Evolutionary conservation across 306 rosid species (phyloP).

Genomic region (Gastrolobium villosum): DNA sequence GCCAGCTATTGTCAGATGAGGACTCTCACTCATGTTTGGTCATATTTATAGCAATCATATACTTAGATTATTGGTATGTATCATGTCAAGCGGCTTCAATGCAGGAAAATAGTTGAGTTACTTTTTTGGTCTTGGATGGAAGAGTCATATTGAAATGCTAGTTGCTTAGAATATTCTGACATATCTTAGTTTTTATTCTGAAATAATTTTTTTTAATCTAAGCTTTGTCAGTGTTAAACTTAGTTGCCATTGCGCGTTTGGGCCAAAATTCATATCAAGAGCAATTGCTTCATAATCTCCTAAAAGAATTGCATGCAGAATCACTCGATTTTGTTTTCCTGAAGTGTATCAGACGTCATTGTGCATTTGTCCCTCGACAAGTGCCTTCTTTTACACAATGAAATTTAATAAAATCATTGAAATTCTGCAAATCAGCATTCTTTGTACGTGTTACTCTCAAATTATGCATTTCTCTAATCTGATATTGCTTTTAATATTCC

Average conservation of each 20-base stretch:
- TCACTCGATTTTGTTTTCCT: background rate
- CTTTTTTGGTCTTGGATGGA: background rate
- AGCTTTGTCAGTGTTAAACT: conserved; percentile 9
- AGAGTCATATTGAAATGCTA: conserved; percentile 5
- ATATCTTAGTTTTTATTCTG: conserved; percentile 10
- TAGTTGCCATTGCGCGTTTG: conserved; percentile 16
- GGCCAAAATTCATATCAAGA: conserved; percentile 14
- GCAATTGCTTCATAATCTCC: background rate
- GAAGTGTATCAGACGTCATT: background rate
- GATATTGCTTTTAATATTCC: background rate
- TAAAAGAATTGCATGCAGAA: background rate
- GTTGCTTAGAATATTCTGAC: conserved; percentile 5
- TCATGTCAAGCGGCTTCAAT: conserved; percentile 37
- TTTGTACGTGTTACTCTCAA: background rate
- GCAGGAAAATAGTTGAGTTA: background rate
- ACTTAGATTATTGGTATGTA: conserved; percentile 30
- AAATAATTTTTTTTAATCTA: background rate
- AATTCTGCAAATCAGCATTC: background rate
- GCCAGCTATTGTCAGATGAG: conserved; percentile 3
- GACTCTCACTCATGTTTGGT: conserved; percentile 27
- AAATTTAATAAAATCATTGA: conserved; percentile 1
- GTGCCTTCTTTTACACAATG: background rate
- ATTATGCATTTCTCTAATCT: background rate
- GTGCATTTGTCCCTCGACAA: conserved; percentile 9
- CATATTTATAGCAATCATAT: conserved; percentile 29